Percentiles rank a stretch among this genome's conserved stretches.
Conservation (phyloP, 805 yeast species). For the Candida boleticola region DNA sequence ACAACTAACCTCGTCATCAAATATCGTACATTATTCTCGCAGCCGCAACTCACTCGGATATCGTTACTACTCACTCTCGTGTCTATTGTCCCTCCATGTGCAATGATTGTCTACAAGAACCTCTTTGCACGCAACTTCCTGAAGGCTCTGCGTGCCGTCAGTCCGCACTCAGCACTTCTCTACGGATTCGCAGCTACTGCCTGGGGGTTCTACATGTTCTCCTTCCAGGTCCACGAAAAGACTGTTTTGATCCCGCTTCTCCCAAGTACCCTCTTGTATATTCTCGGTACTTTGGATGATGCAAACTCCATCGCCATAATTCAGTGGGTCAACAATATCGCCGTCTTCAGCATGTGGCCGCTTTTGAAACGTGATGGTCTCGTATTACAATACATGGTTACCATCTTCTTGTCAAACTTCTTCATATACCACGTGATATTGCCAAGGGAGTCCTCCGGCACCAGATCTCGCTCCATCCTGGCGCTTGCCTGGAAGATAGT, state of each 20-base stretch:
- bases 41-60: slow-evolving; percentile 55
- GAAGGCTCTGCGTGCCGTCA: slow-evolving; percentile 7
- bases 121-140: slow-evolving; percentile 16
- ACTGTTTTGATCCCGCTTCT: slow-evolving; percentile 82
- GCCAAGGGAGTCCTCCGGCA: not conserved
- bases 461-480: not conserved
- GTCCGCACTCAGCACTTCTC: slow-evolving; percentile 18
- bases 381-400: slow-evolving; percentile 64
- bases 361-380: slow-evolving; percentile 74
- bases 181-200: slow-evolving; percentile 84
- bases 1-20: slow-evolving; percentile 79
- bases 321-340: slow-evolving; percentile 84
- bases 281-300: slow-evolving; percentile 39
- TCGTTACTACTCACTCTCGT: slow-evolving; percentile 54
- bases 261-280: slow-evolving; percentile 71
- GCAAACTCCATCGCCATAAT: slow-evolving; percentile 66
- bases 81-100: slow-evolving; percentile 31
- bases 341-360: slow-evolving; percentile 87
- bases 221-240: slow-evolving; percentile 96
- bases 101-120: slow-evolving; percentile 36
- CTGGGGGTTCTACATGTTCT: slow-evolving; percentile 83
- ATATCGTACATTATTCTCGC: slow-evolving; percentile 54
- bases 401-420: slow-evolving; percentile 52
- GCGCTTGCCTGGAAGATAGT: slow-evolving; percentile 23
- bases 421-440: slow-evolving; percentile 24